Evolutionary conservation across 345 rosid species (phyloP).

Genomic region (Sapria himalayana): DNA sequence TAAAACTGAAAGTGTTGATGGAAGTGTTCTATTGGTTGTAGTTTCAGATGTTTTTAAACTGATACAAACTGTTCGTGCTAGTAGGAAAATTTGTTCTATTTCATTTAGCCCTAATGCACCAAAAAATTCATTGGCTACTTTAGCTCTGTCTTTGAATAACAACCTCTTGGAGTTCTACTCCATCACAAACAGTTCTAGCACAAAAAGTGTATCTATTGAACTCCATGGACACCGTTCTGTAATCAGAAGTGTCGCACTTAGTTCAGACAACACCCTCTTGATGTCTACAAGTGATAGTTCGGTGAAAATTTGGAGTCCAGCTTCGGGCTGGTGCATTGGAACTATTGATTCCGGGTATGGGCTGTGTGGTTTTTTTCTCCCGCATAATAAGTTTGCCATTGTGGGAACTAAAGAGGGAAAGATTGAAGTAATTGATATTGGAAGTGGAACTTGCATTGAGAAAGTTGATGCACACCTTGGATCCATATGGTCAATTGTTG

Average conservation of each 20-base stretch:
- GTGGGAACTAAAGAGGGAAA: conserved; percentile 87
- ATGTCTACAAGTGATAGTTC: conserved; percentile 94
- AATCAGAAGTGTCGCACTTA: conserved; percentile 78
- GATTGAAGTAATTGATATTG: conserved; percentile 68
- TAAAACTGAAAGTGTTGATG: conserved; percentile 17
- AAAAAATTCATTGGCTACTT: conserved; percentile 37
- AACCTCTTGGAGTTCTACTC: conserved; percentile 68
- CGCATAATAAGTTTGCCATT: conserved; percentile 59
- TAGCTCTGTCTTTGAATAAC: conserved; percentile 80
- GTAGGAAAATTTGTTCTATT: conserved; percentile 66
- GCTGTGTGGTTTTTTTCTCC: conserved; percentile 70
- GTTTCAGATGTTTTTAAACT: conserved; percentile 70
- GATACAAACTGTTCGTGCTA: conserved; percentile 53
- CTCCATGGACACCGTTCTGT: conserved; percentile 89
- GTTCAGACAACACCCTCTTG: conserved; percentile 64
- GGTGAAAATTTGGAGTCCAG: conserved; percentile 88
- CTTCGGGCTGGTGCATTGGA: conserved; percentile 80
- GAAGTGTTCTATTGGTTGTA: conserved; percentile 12
- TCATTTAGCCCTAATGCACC: conserved; percentile 51
- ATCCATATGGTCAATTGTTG: conserved; percentile 44
- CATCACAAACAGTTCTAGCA: conserved; percentile 25
- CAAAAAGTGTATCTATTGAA: conserved; percentile 48
- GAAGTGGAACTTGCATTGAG: conserved; percentile 58
- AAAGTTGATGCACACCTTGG: conserved; percentile 82
- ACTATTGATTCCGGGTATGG: conserved; percentile 88